Conservation (phyloP, 2,329 filamentous ascomycete species). For the Paramyrothecium sp. region DNA sequence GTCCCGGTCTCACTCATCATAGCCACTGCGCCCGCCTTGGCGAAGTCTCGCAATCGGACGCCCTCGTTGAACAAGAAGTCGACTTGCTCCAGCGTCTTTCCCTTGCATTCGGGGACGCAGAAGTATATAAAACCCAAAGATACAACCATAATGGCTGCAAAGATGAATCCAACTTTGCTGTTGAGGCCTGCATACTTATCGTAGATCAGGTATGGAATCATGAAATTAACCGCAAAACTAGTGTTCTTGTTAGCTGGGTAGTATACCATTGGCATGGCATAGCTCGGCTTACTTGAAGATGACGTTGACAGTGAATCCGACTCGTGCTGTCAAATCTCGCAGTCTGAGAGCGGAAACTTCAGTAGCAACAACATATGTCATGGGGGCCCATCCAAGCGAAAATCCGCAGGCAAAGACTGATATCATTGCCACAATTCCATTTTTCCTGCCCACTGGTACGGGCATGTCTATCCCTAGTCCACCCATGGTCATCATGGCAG, state of each 20-base stretch:
- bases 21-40: neutral
- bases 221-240: neutral
- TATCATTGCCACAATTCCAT: slow-evolving; percentile 8
- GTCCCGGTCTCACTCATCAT: neutral
- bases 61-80: slow-evolving; percentile 18
- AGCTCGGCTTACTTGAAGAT: slow-evolving; percentile 3
- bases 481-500: slow-evolving; percentile 8
- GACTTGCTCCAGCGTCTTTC: slow-evolving; percentile 17
- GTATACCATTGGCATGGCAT: neutral
- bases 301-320: slow-evolving; percentile 8
- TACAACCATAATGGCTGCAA: slow-evolving; percentile 8
- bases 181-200: neutral
- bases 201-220: neutral
- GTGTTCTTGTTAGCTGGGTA: neutral
- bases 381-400: slow-evolving; percentile 5
- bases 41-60: slow-evolving; percentile 17
- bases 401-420: slow-evolving; percentile 8
- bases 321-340: neutral
- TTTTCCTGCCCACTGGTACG: slow-evolving; percentile 1
- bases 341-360: slow-evolving; percentile 13
- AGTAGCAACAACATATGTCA: slow-evolving; percentile 12
- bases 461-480: slow-evolving; percentile 1
- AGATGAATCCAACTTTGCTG: slow-evolving; percentile 14
- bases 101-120: slow-evolving; percentile 17
- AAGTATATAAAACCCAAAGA: slow-evolving; percentile 13